Percentiles rank a stretch among this genome's conserved stretches.
These are phyloP conservation scores for Teunomyces panamensis DNA, from an alignment of 805 yeast genomes.

Conservation along the genomic window DNA sequence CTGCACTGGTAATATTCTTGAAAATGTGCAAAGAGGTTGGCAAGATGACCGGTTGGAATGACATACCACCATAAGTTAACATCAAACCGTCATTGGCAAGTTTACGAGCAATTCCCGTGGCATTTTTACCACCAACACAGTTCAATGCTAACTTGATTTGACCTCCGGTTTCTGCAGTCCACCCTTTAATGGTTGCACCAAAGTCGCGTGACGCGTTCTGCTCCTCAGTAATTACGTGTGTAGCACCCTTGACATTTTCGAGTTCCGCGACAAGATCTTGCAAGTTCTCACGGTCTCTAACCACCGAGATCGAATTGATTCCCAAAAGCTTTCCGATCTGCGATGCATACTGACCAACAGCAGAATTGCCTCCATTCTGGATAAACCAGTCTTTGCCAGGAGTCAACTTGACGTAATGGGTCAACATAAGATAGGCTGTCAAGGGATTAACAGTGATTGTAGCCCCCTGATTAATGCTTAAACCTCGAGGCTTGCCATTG, in stretches of 20 bases:
- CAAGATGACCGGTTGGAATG: conserved; percentile 87
- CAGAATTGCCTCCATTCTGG: conserved; percentile 95
- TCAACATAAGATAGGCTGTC: conserved; percentile 87
- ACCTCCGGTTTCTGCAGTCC: conserved; percentile 48
- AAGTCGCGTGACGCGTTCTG: conserved; percentile 71
- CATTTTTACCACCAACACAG: conserved; percentile 89
- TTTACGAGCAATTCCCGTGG: conserved; percentile 80
- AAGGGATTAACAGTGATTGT: conserved; percentile 90
- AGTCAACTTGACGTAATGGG: conserved; percentile 57
- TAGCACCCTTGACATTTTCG: conserved; percentile 66
- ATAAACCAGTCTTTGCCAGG: conserved; percentile 82
- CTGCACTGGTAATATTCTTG: conserved; percentile 79
- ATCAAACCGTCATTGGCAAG: conserved; percentile 69
- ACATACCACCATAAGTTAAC: conserved; percentile 97
- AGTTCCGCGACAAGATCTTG: conserved; percentile 56
- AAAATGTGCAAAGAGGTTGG: conserved; percentile 89
- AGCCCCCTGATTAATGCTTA: conserved; percentile 63
- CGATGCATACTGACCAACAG: conserved; percentile 88
- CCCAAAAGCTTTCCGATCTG: conserved; percentile 83
- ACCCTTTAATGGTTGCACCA: conserved; percentile 53
- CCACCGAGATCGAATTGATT: conserved; percentile 78
- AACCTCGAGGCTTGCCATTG: conserved; percentile 28
- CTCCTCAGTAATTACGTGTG: conserved; percentile 85
- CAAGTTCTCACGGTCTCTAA: conserved; percentile 80
- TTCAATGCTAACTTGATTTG: conserved; percentile 78